Evolutionary conservation across 192 early-diverging fungal species (phyloP), one percentile per base, ranked within the genome.

Genomic region (Mortierella hygrophila): DNA sequence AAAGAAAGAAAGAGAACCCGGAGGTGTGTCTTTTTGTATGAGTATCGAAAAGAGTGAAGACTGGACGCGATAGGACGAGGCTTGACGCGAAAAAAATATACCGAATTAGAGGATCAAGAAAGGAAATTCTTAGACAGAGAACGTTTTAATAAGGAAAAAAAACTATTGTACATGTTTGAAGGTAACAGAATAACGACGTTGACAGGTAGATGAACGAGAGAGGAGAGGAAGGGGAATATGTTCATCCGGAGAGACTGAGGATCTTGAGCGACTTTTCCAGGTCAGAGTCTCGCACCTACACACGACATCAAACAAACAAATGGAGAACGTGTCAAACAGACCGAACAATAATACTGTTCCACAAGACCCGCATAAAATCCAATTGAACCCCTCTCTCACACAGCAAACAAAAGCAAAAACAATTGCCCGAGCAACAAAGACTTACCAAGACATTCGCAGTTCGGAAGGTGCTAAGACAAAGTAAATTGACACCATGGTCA

Each of bases 371-470:
- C 4, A 20, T 18, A 52, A 0, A 6, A 5, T 52, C 16, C 68
- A 68, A 42, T 72, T 49, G 47, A 26, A 65, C 11, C 23, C 15
- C 35, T 42, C 6, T 15, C 11, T 15, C 44, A 15, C 11, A 68
- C 16, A 70, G 21, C 57, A 80, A 72, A 63, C 16, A 42, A 18
- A 20, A 29, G 0, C 0, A 5, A 6, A 75, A 23, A 26, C 4
- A 41, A 68, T 4, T 15, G 16, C 15, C 16, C 13, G 13, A 76
- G 35, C 35, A 35, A 57, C 9, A n/a, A 18, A 10, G 1, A 37
- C 82, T 77, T 85, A 93, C 93, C 83, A 94, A 65, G 0, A 94
- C 82, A 76, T 94, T 94, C 11, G 93, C 91, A 1, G 93, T 93
- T 21, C 80, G 88, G 54, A 79, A 92, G 16, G 93, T 94, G 68